These are phyloP conservation scores for Colletotrichum brevisporum DNA, from an alignment of 2,329 filamentous ascomycete species.

Conservation along the genomic window DNA sequence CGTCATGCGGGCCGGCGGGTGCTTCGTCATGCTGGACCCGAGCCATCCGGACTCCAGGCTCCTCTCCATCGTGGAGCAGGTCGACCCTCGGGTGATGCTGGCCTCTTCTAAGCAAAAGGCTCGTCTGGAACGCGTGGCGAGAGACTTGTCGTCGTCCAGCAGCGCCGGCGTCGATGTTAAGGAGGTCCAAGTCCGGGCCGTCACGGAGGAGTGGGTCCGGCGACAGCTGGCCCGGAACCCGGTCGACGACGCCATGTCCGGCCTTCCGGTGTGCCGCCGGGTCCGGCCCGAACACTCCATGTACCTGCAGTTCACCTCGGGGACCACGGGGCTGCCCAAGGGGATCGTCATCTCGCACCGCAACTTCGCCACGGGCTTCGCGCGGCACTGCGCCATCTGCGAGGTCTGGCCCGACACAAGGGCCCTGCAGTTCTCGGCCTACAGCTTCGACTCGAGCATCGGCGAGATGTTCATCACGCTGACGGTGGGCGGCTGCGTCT, in stretches of 20 bases:
- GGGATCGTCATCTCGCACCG: conserved; percentile 57
- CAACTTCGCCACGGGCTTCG: conserved; percentile 11
- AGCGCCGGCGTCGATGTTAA: no score
- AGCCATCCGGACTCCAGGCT: conserved; percentile 14
- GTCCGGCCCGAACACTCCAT: conserved; percentile 19
- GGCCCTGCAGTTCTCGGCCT: conserved; percentile 62
- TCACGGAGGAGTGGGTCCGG: no score
- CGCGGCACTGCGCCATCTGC: background rate
- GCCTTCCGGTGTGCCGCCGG: background rate
- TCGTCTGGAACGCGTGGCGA: no score
- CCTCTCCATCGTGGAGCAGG: conserved; percentile 1
- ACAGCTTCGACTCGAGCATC: conserved; percentile 66
- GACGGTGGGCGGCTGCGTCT: conserved; percentile 68
- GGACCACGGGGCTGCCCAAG: conserved; percentile 65
- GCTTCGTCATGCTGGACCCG: conserved; percentile 40
- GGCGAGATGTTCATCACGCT: conserved; percentile 67
- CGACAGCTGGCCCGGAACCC: background rate
- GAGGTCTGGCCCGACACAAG: conserved; percentile 13
- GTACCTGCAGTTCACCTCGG: conserved; percentile 66
- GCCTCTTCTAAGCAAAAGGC: background rate
- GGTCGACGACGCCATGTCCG: background rate
- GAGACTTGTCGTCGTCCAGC: no score
- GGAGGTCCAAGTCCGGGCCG: no score
- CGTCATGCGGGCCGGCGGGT: conserved; percentile 42
- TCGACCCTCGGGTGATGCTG: conserved; percentile 31